These are phyloP conservation scores for Neurospora sp. DNA, from an alignment of 495 filamentous ascomycete genomes.

Conservation along the genomic window DNA sequence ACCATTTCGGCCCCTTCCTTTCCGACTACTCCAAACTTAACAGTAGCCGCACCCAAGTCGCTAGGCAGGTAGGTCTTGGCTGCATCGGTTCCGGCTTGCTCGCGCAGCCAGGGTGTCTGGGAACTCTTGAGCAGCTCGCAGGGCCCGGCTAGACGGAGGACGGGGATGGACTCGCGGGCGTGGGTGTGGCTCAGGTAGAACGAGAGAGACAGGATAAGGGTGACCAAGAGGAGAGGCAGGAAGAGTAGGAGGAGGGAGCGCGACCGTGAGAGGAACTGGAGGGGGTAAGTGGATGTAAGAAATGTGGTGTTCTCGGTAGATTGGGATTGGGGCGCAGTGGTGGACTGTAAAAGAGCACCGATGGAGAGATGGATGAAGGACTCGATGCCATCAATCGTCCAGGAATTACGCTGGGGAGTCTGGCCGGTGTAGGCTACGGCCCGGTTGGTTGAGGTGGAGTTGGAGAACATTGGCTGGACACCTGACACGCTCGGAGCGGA, in stretches of 20 bases:
- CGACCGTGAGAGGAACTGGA: constrained; percentile 3
- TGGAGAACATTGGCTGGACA: constrained; percentile 21
- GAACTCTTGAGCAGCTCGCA: constrained; percentile 19
- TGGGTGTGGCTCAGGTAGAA: constrained; percentile 8
- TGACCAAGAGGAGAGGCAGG: constrained; percentile 8
- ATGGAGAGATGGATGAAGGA: constrained; percentile 18
- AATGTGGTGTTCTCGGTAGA: not conserved
- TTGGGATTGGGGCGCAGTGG: not conserved
- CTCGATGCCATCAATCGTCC: constrained; percentile 16
- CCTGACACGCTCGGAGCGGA: constrained; percentile 14
- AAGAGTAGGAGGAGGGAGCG: constrained; percentile 11
- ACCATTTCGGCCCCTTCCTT: constrained; percentile 11
- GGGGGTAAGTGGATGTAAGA: constrained; percentile 1
- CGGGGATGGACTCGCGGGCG: constrained; percentile 10
- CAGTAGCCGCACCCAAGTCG: constrained; percentile 11
- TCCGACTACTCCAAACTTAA: constrained; percentile 12
- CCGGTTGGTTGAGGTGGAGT: constrained; percentile 11
- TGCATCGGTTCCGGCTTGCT: constrained; percentile 13
- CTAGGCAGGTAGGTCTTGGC: constrained; percentile 17
- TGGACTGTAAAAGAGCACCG: constrained; percentile 18
- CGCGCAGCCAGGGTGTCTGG: constrained; percentile 16
- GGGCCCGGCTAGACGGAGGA: constrained; percentile 11
- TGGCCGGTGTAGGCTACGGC: constrained; percentile 12
- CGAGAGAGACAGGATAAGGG: not conserved
- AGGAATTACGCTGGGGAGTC: constrained; percentile 9